Evolutionary conservation across 768 basidiomycete species (phyloP), one percentile per base, ranked within the genome.

Genomic region (Rubroboletus satanas): DNA sequence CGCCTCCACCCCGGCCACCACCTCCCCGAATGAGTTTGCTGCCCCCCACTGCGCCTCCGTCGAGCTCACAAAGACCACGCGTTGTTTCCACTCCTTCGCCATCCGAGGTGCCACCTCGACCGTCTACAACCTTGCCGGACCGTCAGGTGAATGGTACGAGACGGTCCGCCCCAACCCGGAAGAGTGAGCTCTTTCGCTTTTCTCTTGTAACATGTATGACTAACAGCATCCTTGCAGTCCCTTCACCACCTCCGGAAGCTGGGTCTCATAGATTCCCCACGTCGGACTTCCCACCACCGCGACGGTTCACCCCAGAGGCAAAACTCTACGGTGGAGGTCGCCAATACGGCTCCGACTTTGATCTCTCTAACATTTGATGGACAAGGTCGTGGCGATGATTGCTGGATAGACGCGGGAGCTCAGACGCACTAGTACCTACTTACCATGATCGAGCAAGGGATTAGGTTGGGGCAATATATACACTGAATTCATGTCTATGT

Each of bases 271-370:
- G 77, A 15, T 93, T 91, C 66, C 89, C 88, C 7, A 80, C 84
- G n/a, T 73, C 75, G 14, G 88, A 85, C 48, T 91, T 93, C 66
- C 91, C 91, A 1, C 83, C 84, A 14, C 91, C 91, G 5, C 81
- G 89, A 38, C 75, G 76, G 28, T 93, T 91, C 68, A 66, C 67
- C 35, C 64, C 69, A 6, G 73, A 66, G 32, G 61, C 67, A 29
- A 86, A 78, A 64, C 74, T 75, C 39, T 94, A 94, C 66, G 72
- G 70, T 12, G 84, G 83, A 65, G 87, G 88, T 31, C 82, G 84
- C 49, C 72, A 75, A 62, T 77, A 76, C 53, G 91, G 91, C n/a
- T 84, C 86, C 62, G 78, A 82, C 52, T 92, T 91, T 73, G 81
- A 90, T 71, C 56, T 81, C 32, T 67, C 68, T 14, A 66, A 57